These are phyloP conservation scores for Diospyros kaki DNA, from an alignment of 148 eudicot species.

Conservation along the genomic window DNA sequence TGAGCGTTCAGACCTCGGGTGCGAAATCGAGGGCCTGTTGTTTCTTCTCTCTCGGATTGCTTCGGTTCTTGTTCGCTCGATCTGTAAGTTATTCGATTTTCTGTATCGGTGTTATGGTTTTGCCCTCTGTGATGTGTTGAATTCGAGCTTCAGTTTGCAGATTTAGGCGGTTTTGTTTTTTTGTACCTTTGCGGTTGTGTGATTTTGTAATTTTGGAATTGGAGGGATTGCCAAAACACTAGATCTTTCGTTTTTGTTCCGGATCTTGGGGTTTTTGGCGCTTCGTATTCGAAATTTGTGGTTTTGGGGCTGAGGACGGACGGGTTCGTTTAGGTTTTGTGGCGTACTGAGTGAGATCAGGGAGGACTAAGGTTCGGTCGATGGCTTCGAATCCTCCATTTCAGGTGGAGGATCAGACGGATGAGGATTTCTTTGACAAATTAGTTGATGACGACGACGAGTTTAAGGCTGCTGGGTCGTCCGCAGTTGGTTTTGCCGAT, in stretches of 20 bases:
- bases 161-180: conserved; percentile 6
- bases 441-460: conserved; percentile 69
- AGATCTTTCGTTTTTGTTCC: conserved; percentile 14
- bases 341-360: conserved; percentile 8
- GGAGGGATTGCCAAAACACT: conserved; percentile 12
- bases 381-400: conserved; percentile 72
- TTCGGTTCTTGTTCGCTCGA: background rate
- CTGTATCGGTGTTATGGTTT: background rate
- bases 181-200: too few relatives aligned
- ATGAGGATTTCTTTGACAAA: conserved; percentile 84
- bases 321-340: conserved; percentile 1
- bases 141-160: background rate
- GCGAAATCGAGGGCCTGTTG: conserved; percentile 27
- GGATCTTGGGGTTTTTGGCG: conserved; percentile 24
- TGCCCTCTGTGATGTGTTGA: background rate
- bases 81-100: conserved; percentile 12
- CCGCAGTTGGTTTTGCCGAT: conserved; percentile 16
- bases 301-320: conserved; percentile 1
- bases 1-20: conserved; percentile 12
- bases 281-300: background rate
- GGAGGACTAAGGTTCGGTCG: conserved; percentile 28
- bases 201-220: conserved; percentile 5
- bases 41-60: conserved; percentile 4
- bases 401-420: conserved; percentile 78
- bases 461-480: conserved; percentile 16